phyloP scores from a whole-genome alignment of 208 protist species.

The Borovskyia barvae region DNA sequence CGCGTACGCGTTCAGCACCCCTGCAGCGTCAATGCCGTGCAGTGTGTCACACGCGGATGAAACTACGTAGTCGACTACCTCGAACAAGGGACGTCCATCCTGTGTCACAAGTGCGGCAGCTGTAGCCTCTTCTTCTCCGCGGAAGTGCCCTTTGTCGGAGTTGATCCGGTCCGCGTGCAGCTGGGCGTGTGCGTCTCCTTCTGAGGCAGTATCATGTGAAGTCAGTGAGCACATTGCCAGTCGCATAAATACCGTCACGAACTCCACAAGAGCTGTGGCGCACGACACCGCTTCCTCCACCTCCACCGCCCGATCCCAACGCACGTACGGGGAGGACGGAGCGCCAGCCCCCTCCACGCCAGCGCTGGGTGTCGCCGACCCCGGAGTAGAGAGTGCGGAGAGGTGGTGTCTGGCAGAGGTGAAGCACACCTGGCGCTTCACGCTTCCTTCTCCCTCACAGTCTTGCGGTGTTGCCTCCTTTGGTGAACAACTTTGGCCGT shows the following conservation, averaged over 20 bases:
- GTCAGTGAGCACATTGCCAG: background rate
- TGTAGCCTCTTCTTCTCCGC: background rate
- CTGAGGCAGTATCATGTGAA: background rate
- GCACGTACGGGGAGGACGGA: background rate
- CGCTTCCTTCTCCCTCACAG: too few relatives aligned
- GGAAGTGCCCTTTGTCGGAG: background rate
- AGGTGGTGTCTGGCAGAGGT: too few relatives aligned
- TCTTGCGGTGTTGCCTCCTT: too few relatives aligned
- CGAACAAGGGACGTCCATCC: background rate
- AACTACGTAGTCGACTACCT: slow-evolving; percentile 10
- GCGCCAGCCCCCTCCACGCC: background rate
- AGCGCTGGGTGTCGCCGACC: too few relatives aligned
- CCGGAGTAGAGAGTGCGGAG: too few relatives aligned
- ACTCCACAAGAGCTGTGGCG: slow-evolving; percentile 8
- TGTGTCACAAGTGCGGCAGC: background rate
- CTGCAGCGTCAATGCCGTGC: background rate
- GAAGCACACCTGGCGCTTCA: too few relatives aligned
- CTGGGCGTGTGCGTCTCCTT: background rate
- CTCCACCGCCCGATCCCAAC: background rate
- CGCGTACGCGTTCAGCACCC: slow-evolving; percentile 3
- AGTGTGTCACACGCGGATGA: slow-evolving; percentile 11
- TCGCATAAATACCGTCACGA: background rate
- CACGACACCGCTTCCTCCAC: background rate
- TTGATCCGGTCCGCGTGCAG: too few relatives aligned
- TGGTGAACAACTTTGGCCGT: too few relatives aligned